These are phyloP conservation scores for Globisporangium spiculum DNA, from an alignment of 352 stramenopile genomes.

Conservation along the genomic window DNA sequence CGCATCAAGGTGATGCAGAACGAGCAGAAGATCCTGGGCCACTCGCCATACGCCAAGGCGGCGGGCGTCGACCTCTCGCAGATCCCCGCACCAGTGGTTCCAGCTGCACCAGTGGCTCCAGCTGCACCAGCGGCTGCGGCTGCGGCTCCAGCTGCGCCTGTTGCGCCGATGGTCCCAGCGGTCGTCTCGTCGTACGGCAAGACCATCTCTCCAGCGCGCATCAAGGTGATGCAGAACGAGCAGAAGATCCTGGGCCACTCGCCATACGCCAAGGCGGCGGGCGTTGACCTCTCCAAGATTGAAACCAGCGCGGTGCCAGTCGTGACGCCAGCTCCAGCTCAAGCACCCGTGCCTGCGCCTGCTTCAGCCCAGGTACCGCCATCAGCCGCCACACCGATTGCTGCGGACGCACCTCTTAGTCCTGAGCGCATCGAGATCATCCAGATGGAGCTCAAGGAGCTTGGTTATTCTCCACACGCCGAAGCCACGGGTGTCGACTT, in stretches of 20 bases:
- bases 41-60: conserved; percentile 7
- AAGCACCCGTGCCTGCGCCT: background rate
- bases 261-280: conserved; percentile 5
- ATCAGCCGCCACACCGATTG: background rate
- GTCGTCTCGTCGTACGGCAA: background rate
- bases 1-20: conserved; percentile 13
- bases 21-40: conserved; percentile 5
- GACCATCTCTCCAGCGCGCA: background rate
- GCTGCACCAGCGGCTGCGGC: too few relatives aligned
- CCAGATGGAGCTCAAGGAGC: conserved; percentile 11
- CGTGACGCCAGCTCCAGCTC: background rate
- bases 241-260: conserved; percentile 5
- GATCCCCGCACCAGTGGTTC: too few relatives aligned
- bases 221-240: conserved; percentile 14
- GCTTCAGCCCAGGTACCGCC: background rate
- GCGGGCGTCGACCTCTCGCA: background rate
- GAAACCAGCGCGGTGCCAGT: background rate
- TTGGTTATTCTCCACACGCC: conserved; percentile 7
- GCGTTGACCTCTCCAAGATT: background rate
- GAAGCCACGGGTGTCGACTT: conserved; percentile 2
- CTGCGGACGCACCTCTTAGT: background rate
- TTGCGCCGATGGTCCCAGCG: too few relatives aligned
- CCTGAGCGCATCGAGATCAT: conserved; percentile 12
- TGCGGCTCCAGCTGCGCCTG: too few relatives aligned
- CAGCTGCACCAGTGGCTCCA: too few relatives aligned